Percentiles rank a stretch among this genome's conserved stretches.
These are phyloP conservation scores for Aspergillus avenaceus DNA, from an alignment of 495 filamentous ascomycete species.

Conservation along the genomic window DNA sequence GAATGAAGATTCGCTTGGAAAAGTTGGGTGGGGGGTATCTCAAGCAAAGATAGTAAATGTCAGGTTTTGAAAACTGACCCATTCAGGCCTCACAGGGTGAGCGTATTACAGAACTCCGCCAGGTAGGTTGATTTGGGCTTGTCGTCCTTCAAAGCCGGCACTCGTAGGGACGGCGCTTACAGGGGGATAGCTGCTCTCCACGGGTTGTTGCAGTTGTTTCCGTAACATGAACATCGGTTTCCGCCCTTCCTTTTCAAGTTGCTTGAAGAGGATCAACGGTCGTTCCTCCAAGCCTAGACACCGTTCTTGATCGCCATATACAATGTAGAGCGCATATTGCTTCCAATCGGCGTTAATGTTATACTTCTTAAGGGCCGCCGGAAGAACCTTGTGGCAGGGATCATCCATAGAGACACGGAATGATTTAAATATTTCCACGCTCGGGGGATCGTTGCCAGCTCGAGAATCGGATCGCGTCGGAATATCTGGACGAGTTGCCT, in stretches of 20 bases:
- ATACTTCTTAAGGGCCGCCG: conserved; percentile 93
- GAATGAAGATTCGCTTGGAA: neutral
- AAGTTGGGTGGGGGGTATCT: conserved; percentile 1
- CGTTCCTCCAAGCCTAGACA: conserved; percentile 89
- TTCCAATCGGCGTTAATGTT: conserved; percentile 97
- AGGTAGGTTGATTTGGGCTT: conserved; percentile 40
- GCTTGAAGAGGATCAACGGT: conserved; percentile 93
- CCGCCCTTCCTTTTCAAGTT: conserved; percentile 89
- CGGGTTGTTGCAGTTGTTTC: conserved; percentile 46
- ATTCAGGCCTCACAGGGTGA: neutral
- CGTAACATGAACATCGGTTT: conserved; percentile 99
- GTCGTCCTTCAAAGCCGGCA: conserved; percentile 37
- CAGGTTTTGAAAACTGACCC: no score
- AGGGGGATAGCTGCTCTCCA: conserved; percentile 21
- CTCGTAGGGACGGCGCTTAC: conserved; percentile 35
- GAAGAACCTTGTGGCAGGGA: conserved; percentile 94
- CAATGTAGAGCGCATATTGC: conserved; percentile 95
- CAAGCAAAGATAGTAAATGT: neutral
- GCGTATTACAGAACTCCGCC: conserved; percentile 39
- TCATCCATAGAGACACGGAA: conserved; percentile 98
- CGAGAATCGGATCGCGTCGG: conserved; percentile 50
- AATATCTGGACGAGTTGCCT: conserved; percentile 32
- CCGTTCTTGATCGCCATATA: conserved; percentile 94
- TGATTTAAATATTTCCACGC: conserved; percentile 94
- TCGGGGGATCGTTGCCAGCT: conserved; percentile 39